phyloP scores from a whole-genome alignment of 768 basidiomycete species.

The Boletus sensibilis region DNA sequence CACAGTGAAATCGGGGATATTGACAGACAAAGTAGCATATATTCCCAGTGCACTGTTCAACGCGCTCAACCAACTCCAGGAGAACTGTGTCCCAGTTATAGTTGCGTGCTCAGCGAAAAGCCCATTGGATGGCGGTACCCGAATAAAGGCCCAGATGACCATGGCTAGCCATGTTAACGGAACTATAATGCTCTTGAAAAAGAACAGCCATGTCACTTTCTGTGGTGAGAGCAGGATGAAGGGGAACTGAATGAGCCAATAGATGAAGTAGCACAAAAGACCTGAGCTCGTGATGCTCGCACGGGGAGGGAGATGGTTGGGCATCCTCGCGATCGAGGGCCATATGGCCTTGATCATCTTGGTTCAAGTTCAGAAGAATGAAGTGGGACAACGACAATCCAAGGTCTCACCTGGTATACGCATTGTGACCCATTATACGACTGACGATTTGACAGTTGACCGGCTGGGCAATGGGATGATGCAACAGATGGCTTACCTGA shows the following conservation, averaged over 20 bases:
- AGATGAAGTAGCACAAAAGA: constrained; percentile 75
- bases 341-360: constrained; percentile 80
- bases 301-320: constrained; percentile 57
- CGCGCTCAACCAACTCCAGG: constrained; percentile 76
- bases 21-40: constrained; percentile 71
- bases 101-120: constrained; percentile 53
- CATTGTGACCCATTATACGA: constrained; percentile 66
- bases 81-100: constrained; percentile 53
- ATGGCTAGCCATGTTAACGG: constrained; percentile 67
- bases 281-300: constrained; percentile 66
- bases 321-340: constrained; percentile 65
- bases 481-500: constrained; percentile 41
- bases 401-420: constrained; percentile 52
- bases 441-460: constrained; percentile 25
- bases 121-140: constrained; percentile 59
- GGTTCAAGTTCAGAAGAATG: neutral
- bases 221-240: constrained; percentile 77
- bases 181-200: constrained; percentile 63
- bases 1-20: constrained; percentile 83
- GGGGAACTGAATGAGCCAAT: constrained; percentile 76
- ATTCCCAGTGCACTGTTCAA: constrained; percentile 76
- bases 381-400: neutral
- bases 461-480: neutral
- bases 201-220: constrained; percentile 75
- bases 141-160: constrained; percentile 75